Conservation (phyloP, 2,329 filamentous ascomycete species). For the Fusarium xyrophilum region DNA sequence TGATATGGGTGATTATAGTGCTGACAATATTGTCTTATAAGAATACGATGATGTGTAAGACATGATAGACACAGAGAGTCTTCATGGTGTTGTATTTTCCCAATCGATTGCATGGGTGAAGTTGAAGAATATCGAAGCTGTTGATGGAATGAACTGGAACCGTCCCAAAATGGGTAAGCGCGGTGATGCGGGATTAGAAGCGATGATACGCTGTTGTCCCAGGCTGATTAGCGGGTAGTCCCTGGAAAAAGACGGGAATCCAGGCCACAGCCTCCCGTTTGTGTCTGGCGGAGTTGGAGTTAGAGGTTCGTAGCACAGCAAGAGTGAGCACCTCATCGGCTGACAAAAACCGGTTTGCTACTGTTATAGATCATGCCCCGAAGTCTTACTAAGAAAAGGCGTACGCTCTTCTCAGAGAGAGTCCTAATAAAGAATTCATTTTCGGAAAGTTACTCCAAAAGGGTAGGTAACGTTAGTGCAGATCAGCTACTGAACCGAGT, state of each 20-base stretch:
- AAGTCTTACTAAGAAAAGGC: not conserved
- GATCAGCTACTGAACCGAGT: slow-evolving; percentile 9
- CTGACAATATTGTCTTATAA: not conserved
- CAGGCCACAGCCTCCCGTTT: slow-evolving; percentile 8
- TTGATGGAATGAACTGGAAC: slow-evolving; percentile 3
- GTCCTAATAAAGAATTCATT: not conserved
- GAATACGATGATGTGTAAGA: not conserved
- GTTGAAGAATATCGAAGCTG: slow-evolving; percentile 25
- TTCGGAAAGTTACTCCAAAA: not conserved
- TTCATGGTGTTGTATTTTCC: not conserved
- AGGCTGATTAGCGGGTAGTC: slow-evolving; percentile 27
- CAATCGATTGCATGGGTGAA: slow-evolving; percentile 10
- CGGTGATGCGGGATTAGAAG: not conserved
- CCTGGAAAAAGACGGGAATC: slow-evolving; percentile 21
- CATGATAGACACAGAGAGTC: not conserved
- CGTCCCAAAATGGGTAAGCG: slow-evolving; percentile 9
- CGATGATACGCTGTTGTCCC: slow-evolving; percentile 24
- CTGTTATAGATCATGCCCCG: not conserved
- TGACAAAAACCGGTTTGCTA: slow-evolving; percentile 1
- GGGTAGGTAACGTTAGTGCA: not conserved
- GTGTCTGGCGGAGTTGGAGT: slow-evolving; percentile 14
- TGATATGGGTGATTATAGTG: not conserved
- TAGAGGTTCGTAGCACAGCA: not conserved
- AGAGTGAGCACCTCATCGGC: not conserved
- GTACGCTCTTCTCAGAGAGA: not conserved